phyloP scores from a whole-genome alignment of 2,329 filamentous ascomycete genomes.

The Tolypocladium sp. region DNA sequence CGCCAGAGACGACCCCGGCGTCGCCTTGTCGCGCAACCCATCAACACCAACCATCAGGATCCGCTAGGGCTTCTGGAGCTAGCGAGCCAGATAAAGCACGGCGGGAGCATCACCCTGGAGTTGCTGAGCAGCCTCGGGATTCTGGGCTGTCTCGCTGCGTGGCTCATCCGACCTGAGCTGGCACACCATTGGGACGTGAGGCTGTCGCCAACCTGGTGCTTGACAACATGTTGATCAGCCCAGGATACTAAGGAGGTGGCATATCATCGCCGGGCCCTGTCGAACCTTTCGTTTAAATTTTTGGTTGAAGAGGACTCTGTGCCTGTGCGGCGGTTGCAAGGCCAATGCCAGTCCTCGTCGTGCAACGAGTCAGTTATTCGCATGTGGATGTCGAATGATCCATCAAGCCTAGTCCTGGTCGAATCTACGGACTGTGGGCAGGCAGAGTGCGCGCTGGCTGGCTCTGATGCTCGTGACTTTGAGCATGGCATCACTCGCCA shows the following conservation, averaged over 20 bases:
- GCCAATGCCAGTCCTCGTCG: neutral
- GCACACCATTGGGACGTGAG: conserved; percentile 6
- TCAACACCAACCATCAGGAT: conserved; percentile 45
- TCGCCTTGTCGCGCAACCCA: neutral
- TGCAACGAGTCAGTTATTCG: neutral
- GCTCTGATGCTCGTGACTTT: neutral
- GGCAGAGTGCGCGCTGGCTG: neutral
- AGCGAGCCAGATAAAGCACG: conserved; percentile 54
- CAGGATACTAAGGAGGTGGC: neutral
- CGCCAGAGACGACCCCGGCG: neutral
- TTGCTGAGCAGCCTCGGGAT: conserved; percentile 66
- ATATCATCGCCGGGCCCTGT: too few species aligned
- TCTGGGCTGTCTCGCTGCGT: conserved; percentile 62
- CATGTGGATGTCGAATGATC: neutral
- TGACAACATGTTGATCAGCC: neutral
- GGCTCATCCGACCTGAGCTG: conserved; percentile 31
- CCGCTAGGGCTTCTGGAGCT: conserved; percentile 70
- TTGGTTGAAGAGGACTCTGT: neutral
- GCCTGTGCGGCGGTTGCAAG: neutral
- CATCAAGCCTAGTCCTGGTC: neutral
- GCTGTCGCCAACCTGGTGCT: conserved; percentile 2
- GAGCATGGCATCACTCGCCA: neutral
- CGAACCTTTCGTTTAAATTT: too few species aligned
- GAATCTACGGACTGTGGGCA: neutral
- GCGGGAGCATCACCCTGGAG: conserved; percentile 61